Percentiles rank a stretch among this genome's conserved stretches.
These are phyloP conservation scores for Cystobasidiaceae sp. DNA, from an alignment of 1,284 basidiomycete genomes.

Conservation along the genomic window DNA sequence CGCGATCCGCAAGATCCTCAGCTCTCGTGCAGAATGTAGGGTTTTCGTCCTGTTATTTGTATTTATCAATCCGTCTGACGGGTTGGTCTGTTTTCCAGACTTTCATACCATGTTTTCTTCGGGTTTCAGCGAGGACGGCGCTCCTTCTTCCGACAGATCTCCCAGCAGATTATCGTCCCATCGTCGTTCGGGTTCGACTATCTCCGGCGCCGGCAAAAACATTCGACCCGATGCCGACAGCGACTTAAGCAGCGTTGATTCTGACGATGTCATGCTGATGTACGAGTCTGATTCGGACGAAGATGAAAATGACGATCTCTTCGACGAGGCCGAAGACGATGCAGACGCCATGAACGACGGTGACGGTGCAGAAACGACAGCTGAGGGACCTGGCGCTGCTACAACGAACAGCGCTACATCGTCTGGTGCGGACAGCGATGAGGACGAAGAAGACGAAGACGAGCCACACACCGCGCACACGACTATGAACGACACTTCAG, in stretches of 20 bases:
- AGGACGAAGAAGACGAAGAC: conserved; percentile 1
- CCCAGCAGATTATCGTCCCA: not conserved
- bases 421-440: conserved; percentile 25
- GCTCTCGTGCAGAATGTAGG: conserved; percentile 45
- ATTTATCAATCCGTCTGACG: too few species aligned
- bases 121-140: conserved; percentile 37
- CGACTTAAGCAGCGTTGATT: conserved; percentile 19
- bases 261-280: conserved; percentile 17
- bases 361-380: too few species aligned
- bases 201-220: too few species aligned
- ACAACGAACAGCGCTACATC: too few species aligned
- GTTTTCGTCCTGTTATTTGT: conserved; percentile 40
- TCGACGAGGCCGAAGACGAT: too few species aligned
- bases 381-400: too few species aligned
- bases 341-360: too few species aligned
- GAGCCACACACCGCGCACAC: conserved; percentile 19
- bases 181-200: too few species aligned
- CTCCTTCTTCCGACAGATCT: not conserved
- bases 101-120: conserved; percentile 37
- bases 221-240: conserved; percentile 33
- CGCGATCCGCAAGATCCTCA: conserved; percentile 48
- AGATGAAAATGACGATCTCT: too few species aligned
- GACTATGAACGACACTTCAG: not conserved
- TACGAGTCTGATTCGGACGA: conserved; percentile 22
- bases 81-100: not conserved